Percentiles rank a stretch among this genome's conserved stretches.
Conservation (phyloP, 257 asterid species). For the Solanum habrochaites region DNA sequence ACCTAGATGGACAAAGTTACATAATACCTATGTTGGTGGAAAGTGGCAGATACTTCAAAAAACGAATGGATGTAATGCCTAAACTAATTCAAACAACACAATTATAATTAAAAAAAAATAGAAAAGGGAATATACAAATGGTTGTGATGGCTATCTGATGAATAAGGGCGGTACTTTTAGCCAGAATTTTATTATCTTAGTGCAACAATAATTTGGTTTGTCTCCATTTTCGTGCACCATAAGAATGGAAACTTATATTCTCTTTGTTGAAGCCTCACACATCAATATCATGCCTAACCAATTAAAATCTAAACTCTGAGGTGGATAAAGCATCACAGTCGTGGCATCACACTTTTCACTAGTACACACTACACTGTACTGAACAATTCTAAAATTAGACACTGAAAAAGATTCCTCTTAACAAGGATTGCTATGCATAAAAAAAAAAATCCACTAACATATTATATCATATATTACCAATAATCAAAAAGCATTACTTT, state of each 20-base stretch:
- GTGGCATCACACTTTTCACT: conserved; percentile 1
- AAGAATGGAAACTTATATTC: not conserved
- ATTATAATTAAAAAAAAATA: not conserved
- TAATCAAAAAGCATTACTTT: not conserved
- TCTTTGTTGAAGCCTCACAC: not conserved
- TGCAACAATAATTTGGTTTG: not conserved
- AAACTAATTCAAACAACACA: not conserved
- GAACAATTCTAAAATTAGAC: not conserved
- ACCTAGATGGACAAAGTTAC: not conserved
- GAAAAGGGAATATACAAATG: not conserved
- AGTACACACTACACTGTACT: not conserved
- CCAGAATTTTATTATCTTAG: not conserved
- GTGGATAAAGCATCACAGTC: not conserved
- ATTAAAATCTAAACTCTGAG: not conserved
- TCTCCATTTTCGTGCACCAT: not conserved
- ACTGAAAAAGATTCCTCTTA: not conserved
- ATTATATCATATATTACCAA: not conserved
- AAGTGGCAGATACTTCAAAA: not conserved
- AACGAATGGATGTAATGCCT: not conserved
- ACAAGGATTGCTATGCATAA: not conserved
- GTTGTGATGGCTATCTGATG: not conserved
- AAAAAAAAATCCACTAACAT: not conserved
- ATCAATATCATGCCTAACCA: not conserved
- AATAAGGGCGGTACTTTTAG: not conserved
- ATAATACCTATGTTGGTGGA: not conserved